These are phyloP conservation scores for Thelephora terrestris DNA, from an alignment of 1,284 basidiomycete genomes.

Conservation along the genomic window DNA sequence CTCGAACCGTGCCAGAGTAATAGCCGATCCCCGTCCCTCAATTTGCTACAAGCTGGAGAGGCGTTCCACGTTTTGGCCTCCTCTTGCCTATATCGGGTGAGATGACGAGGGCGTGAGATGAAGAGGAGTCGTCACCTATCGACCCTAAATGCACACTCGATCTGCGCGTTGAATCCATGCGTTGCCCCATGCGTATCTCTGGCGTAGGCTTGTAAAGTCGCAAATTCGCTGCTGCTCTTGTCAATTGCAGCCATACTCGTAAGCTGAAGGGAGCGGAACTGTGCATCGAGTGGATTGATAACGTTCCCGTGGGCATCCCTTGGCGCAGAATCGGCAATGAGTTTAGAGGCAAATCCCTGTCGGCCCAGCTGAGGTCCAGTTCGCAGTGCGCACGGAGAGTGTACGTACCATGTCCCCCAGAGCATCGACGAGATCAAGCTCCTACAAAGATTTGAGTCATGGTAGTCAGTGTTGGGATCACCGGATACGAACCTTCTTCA, in stretches of 20 bases:
- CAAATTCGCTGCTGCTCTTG: slow-evolving; percentile 36
- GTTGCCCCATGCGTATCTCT: slow-evolving; percentile 46
- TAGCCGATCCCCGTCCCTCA: slow-evolving; percentile 41
- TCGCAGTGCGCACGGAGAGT: neutral
- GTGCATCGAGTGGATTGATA: slow-evolving; percentile 47
- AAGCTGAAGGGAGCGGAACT: slow-evolving; percentile 45
- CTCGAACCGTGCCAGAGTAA: slow-evolving; percentile 61
- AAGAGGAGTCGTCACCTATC: slow-evolving; percentile 30
- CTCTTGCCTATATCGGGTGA: slow-evolving; percentile 23
- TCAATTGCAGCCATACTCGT: slow-evolving; percentile 42
- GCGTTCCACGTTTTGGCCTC: slow-evolving; percentile 44
- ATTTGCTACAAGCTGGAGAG: slow-evolving; percentile 31
- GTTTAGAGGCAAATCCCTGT: slow-evolving; percentile 49
- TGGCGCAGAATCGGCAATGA: slow-evolving; percentile 34
- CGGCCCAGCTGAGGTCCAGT: slow-evolving; percentile 3
- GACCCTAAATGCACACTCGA: slow-evolving; percentile 45
- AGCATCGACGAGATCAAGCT: slow-evolving; percentile 57
- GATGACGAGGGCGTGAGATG: neutral
- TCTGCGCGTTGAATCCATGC: slow-evolving; percentile 35
- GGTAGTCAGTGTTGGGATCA: neutral
- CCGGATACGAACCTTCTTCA: slow-evolving; percentile 32
- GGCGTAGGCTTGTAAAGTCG: slow-evolving; percentile 37
- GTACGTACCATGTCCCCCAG: slow-evolving; percentile 47
- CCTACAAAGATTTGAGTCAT: slow-evolving; percentile 20
- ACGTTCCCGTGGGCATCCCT: slow-evolving; percentile 34